Evolutionary conservation across 768 basidiomycete species (phyloP).

Genomic region (Mycena polygramma): DNA sequence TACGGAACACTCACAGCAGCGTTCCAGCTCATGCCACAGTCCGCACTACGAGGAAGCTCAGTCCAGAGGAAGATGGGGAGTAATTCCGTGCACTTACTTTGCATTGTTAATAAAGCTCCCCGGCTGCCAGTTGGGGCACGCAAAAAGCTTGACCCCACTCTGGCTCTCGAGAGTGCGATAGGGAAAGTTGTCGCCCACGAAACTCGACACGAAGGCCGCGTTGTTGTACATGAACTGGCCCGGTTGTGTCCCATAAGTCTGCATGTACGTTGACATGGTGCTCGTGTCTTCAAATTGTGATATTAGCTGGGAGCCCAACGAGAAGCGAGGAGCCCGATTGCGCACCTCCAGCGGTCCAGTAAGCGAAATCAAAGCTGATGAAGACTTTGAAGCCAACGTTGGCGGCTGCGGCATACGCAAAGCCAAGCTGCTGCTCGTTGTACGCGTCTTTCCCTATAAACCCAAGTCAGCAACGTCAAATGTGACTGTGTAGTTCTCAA

Average conservation of each 20-base stretch:
- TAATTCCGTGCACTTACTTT: too few species aligned
- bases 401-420: background rate
- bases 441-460: background rate
- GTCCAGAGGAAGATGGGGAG: background rate
- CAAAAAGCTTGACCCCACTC: background rate
- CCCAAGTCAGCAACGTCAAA: background rate
- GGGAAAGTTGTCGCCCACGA: background rate
- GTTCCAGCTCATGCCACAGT: slow-evolving; percentile 12
- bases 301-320: background rate
- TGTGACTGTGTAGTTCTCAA: too few species aligned
- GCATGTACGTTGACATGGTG: background rate
- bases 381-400: slow-evolving; percentile 2
- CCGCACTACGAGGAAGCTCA: background rate
- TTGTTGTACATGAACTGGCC: background rate
- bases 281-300: background rate
- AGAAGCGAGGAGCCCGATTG: too few species aligned
- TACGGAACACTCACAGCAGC: background rate
- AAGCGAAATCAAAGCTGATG: slow-evolving; percentile 5
- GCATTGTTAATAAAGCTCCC: background rate
- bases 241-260: background rate
- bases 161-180: slow-evolving; percentile 1
- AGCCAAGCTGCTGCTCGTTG: background rate
- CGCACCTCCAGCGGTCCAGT: background rate
- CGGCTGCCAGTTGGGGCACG: slow-evolving; percentile 4
- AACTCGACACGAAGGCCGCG: background rate